These are phyloP conservation scores for Bipolaris victoriae DNA, from an alignment of 2,329 filamentous ascomycete genomes.

Conservation along the genomic window DNA sequence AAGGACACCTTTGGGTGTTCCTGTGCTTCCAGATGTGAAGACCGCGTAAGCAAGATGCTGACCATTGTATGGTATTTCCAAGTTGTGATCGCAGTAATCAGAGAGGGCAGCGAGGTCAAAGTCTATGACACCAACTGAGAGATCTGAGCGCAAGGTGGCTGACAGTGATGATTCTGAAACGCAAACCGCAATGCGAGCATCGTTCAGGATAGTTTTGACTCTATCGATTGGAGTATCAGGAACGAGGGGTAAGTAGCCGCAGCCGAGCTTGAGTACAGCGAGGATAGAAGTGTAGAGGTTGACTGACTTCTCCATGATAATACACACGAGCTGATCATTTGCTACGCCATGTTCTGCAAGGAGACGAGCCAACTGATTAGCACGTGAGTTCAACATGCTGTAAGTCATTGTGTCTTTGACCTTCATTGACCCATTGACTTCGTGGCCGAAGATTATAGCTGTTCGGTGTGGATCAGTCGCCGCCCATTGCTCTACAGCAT, in stretches of 20 bases:
- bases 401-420: conserved; percentile 65
- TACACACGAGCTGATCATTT: conserved; percentile 67
- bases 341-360: conserved; percentile 58
- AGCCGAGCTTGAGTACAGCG: conserved; percentile 74
- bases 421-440: conserved; percentile 46
- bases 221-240: conserved; percentile 71
- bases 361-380: conserved; percentile 68
- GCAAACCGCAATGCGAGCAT: conserved; percentile 61
- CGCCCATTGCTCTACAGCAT: conserved; percentile 63
- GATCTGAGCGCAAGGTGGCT: conserved; percentile 9
- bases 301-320: conserved; percentile 78
- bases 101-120: conserved; percentile 40
- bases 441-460: conserved; percentile 69
- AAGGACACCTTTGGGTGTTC: conserved; percentile 77
- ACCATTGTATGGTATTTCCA: conserved; percentile 48
- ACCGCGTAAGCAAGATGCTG: conserved; percentile 74
- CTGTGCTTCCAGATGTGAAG: conserved; percentile 85
- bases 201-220: conserved; percentile 65
- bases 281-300: conserved; percentile 76
- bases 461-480: conserved; percentile 56
- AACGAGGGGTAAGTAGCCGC: conserved; percentile 79
- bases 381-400: conserved; percentile 64
- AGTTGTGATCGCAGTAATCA: conserved; percentile 46
- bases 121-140: conserved; percentile 31
- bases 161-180: conserved; percentile 46